Evolutionary conservation across 2,329 filamentous ascomycete species (phyloP).

Genomic region (Atkinsonella hypoxylon): DNA sequence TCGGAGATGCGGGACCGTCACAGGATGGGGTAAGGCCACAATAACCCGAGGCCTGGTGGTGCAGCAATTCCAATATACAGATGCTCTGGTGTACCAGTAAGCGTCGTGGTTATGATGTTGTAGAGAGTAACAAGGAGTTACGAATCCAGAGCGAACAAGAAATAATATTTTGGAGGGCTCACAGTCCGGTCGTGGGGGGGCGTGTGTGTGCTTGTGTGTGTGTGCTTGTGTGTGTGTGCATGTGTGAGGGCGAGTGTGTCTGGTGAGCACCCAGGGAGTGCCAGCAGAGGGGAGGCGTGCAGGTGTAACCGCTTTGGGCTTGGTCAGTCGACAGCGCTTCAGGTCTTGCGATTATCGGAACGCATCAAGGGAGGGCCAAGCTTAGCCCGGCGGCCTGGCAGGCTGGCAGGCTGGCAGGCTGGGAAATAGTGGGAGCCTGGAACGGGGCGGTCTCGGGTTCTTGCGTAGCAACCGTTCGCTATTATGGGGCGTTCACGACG

Average conservation of each 20-base stretch:
- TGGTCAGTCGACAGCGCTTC: slow-evolving; percentile 17
- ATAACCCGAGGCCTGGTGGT: slow-evolving; percentile 7
- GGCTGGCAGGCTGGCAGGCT: too few species aligned
- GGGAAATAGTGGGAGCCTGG: too few species aligned
- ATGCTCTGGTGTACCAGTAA: neutral
- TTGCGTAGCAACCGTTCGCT: slow-evolving; percentile 1
- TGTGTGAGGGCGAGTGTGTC: slow-evolving; percentile 12
- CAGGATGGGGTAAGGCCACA: slow-evolving; percentile 12
- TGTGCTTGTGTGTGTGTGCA: slow-evolving; percentile 8
- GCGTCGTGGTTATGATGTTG: slow-evolving; percentile 6
- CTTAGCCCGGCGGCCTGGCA: neutral
- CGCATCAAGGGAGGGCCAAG: slow-evolving; percentile 3
- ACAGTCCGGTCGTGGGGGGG: slow-evolving; percentile 8
- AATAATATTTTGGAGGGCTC: slow-evolving; percentile 27
- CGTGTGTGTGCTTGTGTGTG: slow-evolving; percentile 12
- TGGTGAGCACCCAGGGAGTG: slow-evolving; percentile 2
- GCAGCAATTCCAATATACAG: slow-evolving; percentile 7
- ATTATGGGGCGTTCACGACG: slow-evolving; percentile 4
- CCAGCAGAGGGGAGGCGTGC: slow-evolving; percentile 12
- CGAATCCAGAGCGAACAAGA: slow-evolving; percentile 19
- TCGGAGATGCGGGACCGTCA: slow-evolving; percentile 22
- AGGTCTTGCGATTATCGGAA: slow-evolving; percentile 21
- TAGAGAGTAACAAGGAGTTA: slow-evolving; percentile 7
- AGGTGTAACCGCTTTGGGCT: slow-evolving; percentile 13
- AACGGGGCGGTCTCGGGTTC: neutral